phyloP scores from a whole-genome alignment of 805 yeast species.

The Danielozyma ontarioensis region DNA sequence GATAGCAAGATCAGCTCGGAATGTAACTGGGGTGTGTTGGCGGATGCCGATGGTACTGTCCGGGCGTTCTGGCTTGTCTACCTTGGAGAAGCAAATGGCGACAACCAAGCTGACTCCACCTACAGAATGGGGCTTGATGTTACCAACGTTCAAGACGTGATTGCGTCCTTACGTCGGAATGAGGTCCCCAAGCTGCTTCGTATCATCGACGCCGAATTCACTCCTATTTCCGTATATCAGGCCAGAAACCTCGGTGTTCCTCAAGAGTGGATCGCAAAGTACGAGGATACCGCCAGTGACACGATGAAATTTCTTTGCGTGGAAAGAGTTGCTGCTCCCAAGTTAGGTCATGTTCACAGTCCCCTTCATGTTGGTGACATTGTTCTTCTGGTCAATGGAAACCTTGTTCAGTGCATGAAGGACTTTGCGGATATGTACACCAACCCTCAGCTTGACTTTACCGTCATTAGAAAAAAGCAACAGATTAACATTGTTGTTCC shows the following conservation, averaged over 20 bases:
- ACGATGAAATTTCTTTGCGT: conserved; percentile 72
- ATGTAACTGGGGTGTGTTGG: conserved; percentile 75
- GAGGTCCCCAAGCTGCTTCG: conserved; percentile 47
- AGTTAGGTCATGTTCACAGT: conserved; percentile 17
- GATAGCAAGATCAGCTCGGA: conserved; percentile 70
- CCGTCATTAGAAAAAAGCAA: conserved; percentile 66
- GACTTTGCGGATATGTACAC: conserved; percentile 54
- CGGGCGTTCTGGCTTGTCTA: conserved; percentile 84
- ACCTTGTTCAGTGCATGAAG: conserved; percentile 58
- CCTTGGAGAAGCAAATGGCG: conserved; percentile 66
- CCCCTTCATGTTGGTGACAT: conserved; percentile 67
- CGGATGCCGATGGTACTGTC: conserved; percentile 71
- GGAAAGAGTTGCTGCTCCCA: conserved; percentile 56
- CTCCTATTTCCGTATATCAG: conserved; percentile 59
- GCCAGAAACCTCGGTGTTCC: conserved; percentile 88
- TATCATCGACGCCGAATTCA: conserved; percentile 76
- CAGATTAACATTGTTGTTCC: conserved; percentile 59
- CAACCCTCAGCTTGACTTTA: conserved; percentile 45
- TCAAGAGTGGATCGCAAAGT: conserved; percentile 68
- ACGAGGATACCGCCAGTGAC: conserved; percentile 60
- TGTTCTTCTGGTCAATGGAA: conserved; percentile 62
- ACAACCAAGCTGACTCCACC: conserved; percentile 48
- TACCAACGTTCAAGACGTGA: conserved; percentile 54
- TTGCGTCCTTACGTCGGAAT: conserved; percentile 49
- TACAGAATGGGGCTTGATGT: conserved; percentile 76